Evolutionary conservation across 495 filamentous ascomycete species (phyloP), one percentile per base, ranked within the genome.

Genomic region (Geopyxis carbonaria): DNA sequence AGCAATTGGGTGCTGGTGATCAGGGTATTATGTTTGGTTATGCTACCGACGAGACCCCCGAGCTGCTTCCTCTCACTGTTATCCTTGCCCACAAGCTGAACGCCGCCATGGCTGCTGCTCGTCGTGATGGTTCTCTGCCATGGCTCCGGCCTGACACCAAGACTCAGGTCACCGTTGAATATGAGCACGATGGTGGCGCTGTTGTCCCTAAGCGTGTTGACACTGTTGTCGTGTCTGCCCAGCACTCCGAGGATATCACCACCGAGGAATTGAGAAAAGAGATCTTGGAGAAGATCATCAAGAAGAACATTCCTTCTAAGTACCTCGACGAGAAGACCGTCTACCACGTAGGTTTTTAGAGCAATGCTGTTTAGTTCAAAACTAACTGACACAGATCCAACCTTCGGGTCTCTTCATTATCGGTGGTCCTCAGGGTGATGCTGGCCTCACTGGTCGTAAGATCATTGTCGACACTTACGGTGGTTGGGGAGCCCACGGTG

Each of bases 1-100:
- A 97, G 75, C 78, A 93, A 65, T 75, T 97, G 46, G 89, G 89
- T 66, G 89, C 89, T 42, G 89, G 89, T 79, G 89, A 97, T 67
- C 89, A 97, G 70, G 89, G 89, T 69, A 93, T 97, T 71, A 97
- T 97, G 89, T 97, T 97, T 64, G 89, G 89, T 50, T 97, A 97
- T 76, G 89, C 89, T 57, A 93, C 89, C 59, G 87, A 97, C 55
- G 89, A 97, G 73, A 95, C 89, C 56, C 89, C 89, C 45, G 87
- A 97, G 67, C 74, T 89, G 46, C 78, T 95, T 57, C 89, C 89
- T 45, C 67, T 97, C 56, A 94, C 89, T 48, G 67, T 94, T 51
- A 73, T 84, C 40, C 73, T 94, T 58, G 76, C 89, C 56, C 89
- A 97, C 72, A 84, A 82, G 72, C 76, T 97, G 45, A 97, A 97